Evolutionary conservation across 1,139 yeast genomes (phyloP), one percentile per base, ranked within the genome.

Genomic region (Maudiozyma humilis): DNA sequence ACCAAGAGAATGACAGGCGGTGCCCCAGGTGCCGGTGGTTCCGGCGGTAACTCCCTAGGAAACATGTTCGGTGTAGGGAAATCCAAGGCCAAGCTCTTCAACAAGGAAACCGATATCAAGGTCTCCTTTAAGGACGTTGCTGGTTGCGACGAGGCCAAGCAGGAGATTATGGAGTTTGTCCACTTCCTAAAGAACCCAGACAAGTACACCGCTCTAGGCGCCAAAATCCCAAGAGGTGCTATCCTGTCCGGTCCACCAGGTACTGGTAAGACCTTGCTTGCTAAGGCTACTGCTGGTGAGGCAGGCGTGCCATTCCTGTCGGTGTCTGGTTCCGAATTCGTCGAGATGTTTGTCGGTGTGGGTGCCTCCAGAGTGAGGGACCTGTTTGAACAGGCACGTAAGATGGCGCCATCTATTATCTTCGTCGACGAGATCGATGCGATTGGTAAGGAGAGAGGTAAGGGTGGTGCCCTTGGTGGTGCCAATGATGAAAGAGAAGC

Each of bases 251-350:
- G 98, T 47, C 96, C 97, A n/a, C 98, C 98, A 41, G 98, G 98
- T 72, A 91, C 98, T 6, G 98, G 98, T 80, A 91, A 91, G 65
- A 91, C 98, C 1, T 70, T 91, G 51, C 70, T 91, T 47, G 98
- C 98, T n/a, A 89, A 86, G 64, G 98, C 98, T 4, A 91, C 97
- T 36, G 98, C 98, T 1, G 98, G 98, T 51, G 98, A 91, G 66
- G 97, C 97, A 0, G 95, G 91, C 41, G 98, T 91, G 38, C 97
- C 98, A 33, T 91, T 91, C 60, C 78, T 79, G 53, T 83, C 95
- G 15, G 97, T 91, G 12, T 85, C 95, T 5, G 98, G 97, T 54
- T 88, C 97, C n/a, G 97, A 91, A 62, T 91, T 91, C 54, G 95
- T 91, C 15, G 98, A 91, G 66, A 89, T 91, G 97, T 91, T 88